These are phyloP conservation scores for Candida alai DNA, from an alignment of 805 yeast species.

Conservation along the genomic window DNA sequence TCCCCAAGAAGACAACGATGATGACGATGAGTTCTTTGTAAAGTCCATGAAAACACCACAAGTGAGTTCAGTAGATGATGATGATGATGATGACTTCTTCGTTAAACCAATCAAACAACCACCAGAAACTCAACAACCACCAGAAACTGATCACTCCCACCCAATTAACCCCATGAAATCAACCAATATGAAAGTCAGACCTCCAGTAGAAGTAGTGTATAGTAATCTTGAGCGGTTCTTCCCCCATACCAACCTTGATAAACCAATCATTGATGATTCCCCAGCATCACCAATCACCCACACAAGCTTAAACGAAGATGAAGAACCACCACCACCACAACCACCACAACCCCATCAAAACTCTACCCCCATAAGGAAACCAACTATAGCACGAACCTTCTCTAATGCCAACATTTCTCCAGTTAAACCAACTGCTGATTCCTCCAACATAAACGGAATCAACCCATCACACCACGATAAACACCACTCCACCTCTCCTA, in stretches of 20 bases:
- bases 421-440: constrained; percentile 14
- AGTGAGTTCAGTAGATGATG: constrained; percentile 19
- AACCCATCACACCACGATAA: too few species aligned
- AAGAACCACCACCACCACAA: constrained; percentile 29
- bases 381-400: constrained; percentile 40
- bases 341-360: too few species aligned
- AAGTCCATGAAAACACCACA: constrained; percentile 23
- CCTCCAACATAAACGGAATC: too few species aligned
- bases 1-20: background rate
- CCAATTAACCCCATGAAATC: constrained; percentile 8
- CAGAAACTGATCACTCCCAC: constrained; percentile 3
- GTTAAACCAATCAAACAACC: constrained; percentile 22
- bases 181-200: constrained; percentile 64
- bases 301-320: too few species aligned
- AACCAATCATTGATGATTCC: constrained; percentile 78
- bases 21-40: constrained; percentile 44
- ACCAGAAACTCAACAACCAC: constrained; percentile 9
- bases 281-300: constrained; percentile 35
- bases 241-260: constrained; percentile 89
- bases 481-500: too few species aligned
- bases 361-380: constrained; percentile 14
- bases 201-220: constrained; percentile 91
- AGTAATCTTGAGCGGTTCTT: constrained; percentile 88
- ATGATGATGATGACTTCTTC: constrained; percentile 28
- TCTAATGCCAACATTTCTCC: constrained; percentile 42